Evolutionary conservation across 352 stramenopile genomes (phyloP).

Genomic region (Bremia lactucae): DNA sequence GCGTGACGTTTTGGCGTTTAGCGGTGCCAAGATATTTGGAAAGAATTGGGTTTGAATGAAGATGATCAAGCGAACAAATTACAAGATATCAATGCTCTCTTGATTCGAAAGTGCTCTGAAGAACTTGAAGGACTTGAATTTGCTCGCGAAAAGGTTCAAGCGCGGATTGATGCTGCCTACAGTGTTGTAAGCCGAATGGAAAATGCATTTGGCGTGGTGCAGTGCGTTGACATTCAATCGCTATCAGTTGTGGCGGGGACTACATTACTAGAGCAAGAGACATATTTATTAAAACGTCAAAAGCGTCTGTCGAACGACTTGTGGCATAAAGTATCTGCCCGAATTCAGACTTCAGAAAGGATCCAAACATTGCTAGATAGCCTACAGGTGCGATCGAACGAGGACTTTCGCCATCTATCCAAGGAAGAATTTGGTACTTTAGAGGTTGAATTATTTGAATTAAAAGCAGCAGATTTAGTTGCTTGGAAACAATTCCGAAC

Average conservation of each 20-base stretch:
- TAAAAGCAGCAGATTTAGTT: conserved; percentile 8
- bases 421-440: conserved; percentile 18
- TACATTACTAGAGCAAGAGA: conserved; percentile 48
- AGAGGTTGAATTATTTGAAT: conserved; percentile 5
- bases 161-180: conserved; percentile 30
- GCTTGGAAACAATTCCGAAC: conserved; percentile 19
- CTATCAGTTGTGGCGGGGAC: conserved; percentile 22
- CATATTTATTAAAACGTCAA: conserved; percentile 22
- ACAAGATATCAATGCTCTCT: conserved; percentile 44
- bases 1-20: conserved; percentile 9
- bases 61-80: conserved; percentile 46
- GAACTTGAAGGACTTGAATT: conserved; percentile 45
- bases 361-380: conserved; percentile 28
- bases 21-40: conserved; percentile 61
- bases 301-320: conserved; percentile 34
- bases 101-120: conserved; percentile 49
- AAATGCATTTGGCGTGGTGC: conserved; percentile 19
- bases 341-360: conserved; percentile 20
- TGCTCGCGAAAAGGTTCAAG: conserved; percentile 34
- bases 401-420: conserved; percentile 37
- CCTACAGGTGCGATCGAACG: conserved; percentile 24
- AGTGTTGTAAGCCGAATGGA: conserved; percentile 38
- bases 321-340: conserved; percentile 26
- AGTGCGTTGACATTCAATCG: conserved; percentile 31
- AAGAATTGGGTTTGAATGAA: conserved; percentile 40